Evolutionary conservation across 495 filamentous ascomycete species (phyloP), one percentile per base, ranked within the genome.

Genomic region (Penicillium steckii): DNA sequence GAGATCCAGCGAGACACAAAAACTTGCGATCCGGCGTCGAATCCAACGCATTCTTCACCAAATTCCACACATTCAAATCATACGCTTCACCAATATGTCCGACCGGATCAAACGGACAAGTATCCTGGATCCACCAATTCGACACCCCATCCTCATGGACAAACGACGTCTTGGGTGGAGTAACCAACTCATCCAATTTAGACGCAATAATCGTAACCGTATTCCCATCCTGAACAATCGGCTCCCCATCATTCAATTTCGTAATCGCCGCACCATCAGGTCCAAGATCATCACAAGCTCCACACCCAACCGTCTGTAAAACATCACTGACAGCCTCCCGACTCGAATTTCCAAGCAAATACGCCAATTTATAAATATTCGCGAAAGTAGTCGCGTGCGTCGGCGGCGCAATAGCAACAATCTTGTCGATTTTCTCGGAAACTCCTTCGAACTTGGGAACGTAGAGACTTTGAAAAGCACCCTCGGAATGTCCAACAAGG

Each of bases 401-500:
- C 0, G 78, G 79, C 6, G 80, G 80, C 15, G 73, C 78, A 24
- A 82, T 76, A 0, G 76, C 61, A 1, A 76, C 74, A 24, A 78
- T 56, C 19, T 68, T 72, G 29, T 81, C 75, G n/a, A 81, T 48
- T 0, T 75, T 51, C 6, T 57, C 53, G 24, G 76, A 50, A 19
- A 79, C 63, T 2, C 74, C 74, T 19, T 76, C 68, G 61, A 75
- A 74, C 48, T 80, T 81, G 8, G 78, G 77, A 6, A 80, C 78
- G 56, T 81, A 81, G 6, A 82, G 61, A 0, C 71, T 44, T 46
- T 79, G 76, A 52, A 80, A 76, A 3, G 68, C 79, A 47, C 79
- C 79, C 59, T 82, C 79, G 24, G 78, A 80, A 55, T 82, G 78
- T 10, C 79, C 79, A 35, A 81, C 76, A 0, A 81, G 56, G 46